Evolutionary conservation across 306 rosid genomes (phyloP), one percentile per base, ranked within the genome.

Genomic region (Fragaria iinumae): DNA sequence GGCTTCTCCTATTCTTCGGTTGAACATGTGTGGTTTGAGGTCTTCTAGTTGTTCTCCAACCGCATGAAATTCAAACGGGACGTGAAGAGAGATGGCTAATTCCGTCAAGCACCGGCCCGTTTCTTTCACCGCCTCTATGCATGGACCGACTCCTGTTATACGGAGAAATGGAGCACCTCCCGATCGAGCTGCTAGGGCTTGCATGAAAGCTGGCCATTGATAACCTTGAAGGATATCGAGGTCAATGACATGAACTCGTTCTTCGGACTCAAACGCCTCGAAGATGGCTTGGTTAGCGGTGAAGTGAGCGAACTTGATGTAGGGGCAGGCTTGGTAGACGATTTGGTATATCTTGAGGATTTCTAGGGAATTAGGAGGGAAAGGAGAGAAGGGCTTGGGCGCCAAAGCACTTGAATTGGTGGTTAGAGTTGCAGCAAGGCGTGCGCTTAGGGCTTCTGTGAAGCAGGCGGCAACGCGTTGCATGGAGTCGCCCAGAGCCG

Each of bases 171-270:
- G 96, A 0, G 96, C 87, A 0, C 93, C 90, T 0, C 82, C 67
- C 0, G 91, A 86, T 2, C 95, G 84, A 3, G 98, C 98, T 0
- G 97, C 92, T 0, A 94, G 53, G 77, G 98, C 98, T 70, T 94
- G 97, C 97, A 89, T 94, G 83, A 91, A 91, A 3, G 98, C 95
- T 0, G 95, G 98, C 97, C 97, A 91, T 34, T 94, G 98, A 27
- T 94, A 94, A 11, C 98, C 98, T 64, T 94, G 96, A 49, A 89
- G 93, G 72, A 94, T 91, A 21, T 94, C 93, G 0, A 90, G 90
- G 64, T 94, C 97, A 27, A 94, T 91, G 44, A 94, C 90, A 65
- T 94, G 98, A 7, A 94, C 96, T 0, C 96, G 91, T 12, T 89
- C 93, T 77, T 94, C 97, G 2, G 87, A 79, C 45, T 94, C 97